These are phyloP conservation scores for Dalbergia cultrata DNA, from an alignment of 306 rosid species.

Conservation along the genomic window DNA sequence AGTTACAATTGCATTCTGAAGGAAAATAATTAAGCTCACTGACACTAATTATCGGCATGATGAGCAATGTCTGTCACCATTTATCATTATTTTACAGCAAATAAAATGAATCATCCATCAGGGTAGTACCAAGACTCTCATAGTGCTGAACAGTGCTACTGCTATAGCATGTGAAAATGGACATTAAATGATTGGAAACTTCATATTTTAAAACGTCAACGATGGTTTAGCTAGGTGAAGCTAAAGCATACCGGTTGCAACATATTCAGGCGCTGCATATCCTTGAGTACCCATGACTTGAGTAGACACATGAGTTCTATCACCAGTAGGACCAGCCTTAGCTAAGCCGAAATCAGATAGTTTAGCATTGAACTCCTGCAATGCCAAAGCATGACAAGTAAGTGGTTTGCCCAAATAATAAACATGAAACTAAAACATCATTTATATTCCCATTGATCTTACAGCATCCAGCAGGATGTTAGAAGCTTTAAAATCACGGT, in stretches of 20 bases:
- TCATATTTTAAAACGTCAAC: slow-evolving; percentile 45
- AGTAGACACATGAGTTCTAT: slow-evolving; percentile 94
- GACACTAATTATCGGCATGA: not conserved
- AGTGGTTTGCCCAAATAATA: slow-evolving; percentile 19
- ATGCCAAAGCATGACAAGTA: slow-evolving; percentile 34
- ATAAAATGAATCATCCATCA: slow-evolving; percentile 19
- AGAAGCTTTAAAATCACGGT: slow-evolving; percentile 97
- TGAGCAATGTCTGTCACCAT: not conserved
- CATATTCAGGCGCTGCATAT: slow-evolving; percentile 97
- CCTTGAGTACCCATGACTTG: slow-evolving; percentile 97
- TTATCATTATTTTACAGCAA: not conserved
- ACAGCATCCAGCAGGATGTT: slow-evolving; percentile 92
- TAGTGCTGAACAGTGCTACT: slow-evolving; percentile 15
- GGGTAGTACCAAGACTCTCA: slow-evolving; percentile 1
- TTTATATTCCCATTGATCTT: slow-evolving; percentile 41
- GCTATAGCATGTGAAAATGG: not conserved
- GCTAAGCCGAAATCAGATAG: slow-evolving; percentile 99
- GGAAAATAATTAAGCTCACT: not conserved
- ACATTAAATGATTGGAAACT: not conserved
- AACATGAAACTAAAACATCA: not conserved
- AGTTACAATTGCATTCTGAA: not conserved
- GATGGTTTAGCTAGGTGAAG: slow-evolving; percentile 45
- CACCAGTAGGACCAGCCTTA: slow-evolving; percentile 96
- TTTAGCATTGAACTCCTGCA: slow-evolving; percentile 86
- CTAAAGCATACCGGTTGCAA: slow-evolving; percentile 81